These are phyloP conservation scores for Achaetomium macrosporum DNA, from an alignment of 2,329 filamentous ascomycete species.

Conservation along the genomic window DNA sequence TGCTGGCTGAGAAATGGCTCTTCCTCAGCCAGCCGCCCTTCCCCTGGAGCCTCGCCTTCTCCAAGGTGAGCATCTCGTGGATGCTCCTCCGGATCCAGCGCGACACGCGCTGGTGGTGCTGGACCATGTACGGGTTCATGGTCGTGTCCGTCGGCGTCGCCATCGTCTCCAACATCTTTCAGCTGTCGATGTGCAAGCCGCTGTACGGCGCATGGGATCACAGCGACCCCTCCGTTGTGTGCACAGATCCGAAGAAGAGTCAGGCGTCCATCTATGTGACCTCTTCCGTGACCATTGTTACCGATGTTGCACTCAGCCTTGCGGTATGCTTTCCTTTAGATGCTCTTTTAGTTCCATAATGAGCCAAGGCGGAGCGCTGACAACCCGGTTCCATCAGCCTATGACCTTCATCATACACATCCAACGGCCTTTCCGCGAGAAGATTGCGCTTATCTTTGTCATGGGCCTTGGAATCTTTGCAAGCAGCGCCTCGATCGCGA, in stretches of 20 bases:
- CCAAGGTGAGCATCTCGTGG: constrained; percentile 20
- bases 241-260: constrained; percentile 3
- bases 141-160: constrained; percentile 10
- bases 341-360: too few relatives aligned
- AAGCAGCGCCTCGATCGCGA: constrained; percentile 16
- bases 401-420: constrained; percentile 18
- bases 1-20: constrained; percentile 17
- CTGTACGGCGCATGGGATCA: constrained; percentile 17
- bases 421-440: constrained; percentile 19
- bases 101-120: constrained; percentile 12
- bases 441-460: constrained; percentile 16
- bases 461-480: constrained; percentile 21
- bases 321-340: background rate
- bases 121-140: constrained; percentile 12
- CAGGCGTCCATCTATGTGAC: constrained; percentile 17
- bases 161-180: constrained; percentile 15
- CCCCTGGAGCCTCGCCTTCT: constrained; percentile 17
- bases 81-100: constrained; percentile 18
- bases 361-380: background rate
- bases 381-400: constrained; percentile 1
- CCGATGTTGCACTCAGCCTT: constrained; percentile 15
- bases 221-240: constrained; percentile 8
- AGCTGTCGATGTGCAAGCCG: constrained; percentile 15
- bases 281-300: constrained; percentile 13
- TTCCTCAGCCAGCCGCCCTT: constrained; percentile 18